Conservation (phyloP, 2,329 filamentous ascomycete genomes). For the Westerdykella sp. region DNA sequence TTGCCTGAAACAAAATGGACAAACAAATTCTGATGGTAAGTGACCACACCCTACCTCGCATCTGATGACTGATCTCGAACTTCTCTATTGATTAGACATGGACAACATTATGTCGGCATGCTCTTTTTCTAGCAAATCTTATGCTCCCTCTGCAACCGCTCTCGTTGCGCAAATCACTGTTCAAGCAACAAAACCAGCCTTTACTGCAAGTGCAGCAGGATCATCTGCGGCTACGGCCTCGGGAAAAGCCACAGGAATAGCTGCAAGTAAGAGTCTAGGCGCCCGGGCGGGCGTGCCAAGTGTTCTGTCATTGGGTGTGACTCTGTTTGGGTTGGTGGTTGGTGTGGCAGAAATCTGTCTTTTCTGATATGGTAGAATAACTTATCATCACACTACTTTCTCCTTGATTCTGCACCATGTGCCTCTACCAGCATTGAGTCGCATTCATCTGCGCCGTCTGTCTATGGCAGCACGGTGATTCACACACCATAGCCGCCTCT, state of each 20-base stretch:
- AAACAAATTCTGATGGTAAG: slow-evolving; percentile 1
- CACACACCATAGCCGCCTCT: no score
- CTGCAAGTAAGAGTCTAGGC: no score
- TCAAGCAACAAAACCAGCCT: neutral
- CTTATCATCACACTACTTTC: no score
- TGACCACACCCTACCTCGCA: neutral
- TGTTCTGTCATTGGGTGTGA: no score
- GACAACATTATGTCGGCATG: neutral
- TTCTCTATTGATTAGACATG: neutral
- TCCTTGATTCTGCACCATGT: no score
- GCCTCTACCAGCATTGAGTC: no score
- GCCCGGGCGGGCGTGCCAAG: no score
- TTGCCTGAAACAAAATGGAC: slow-evolving; percentile 3
- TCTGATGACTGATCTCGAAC: neutral
- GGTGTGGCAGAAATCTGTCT: no score
- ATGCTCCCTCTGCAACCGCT: neutral
- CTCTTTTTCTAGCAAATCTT: neutral
- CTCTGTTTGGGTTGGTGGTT: no score
- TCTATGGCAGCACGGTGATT: no score
- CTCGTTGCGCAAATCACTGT: neutral
- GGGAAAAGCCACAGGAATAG: slow-evolving; percentile 8
- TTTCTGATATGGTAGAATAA: no score
- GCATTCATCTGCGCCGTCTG: no score
- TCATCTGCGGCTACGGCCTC: neutral
- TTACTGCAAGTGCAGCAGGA: neutral